Evolutionary conservation across 2,329 filamentous ascomycete species (phyloP).

Genomic region (Paraphoma chrysanthemicola): DNA sequence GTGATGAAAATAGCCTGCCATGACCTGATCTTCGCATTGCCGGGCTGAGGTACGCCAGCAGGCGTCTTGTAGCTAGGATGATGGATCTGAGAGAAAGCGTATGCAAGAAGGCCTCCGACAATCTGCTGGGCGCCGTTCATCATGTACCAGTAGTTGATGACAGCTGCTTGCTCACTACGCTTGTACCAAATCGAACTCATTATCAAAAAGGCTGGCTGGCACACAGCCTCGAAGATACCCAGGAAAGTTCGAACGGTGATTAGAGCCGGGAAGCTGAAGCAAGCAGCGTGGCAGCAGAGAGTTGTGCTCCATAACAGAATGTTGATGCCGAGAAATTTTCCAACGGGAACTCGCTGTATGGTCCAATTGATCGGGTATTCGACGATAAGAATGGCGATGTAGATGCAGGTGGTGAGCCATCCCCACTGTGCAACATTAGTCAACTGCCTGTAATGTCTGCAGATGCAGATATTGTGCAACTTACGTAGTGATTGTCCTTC

Average conservation of each 20-base stretch:
- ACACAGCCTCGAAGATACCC: conserved; percentile 74
- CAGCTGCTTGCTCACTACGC: conserved; percentile 69
- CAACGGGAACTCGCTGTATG: conserved; percentile 69
- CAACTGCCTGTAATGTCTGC: neutral
- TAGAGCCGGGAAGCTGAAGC: conserved; percentile 66
- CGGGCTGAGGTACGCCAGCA: conserved; percentile 8
- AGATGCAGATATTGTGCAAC: conserved; percentile 4
- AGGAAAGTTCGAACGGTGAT: conserved; percentile 69
- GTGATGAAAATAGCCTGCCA: conserved; percentile 75
- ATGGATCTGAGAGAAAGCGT: conserved; percentile 46
- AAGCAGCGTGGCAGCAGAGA: conserved; percentile 68
- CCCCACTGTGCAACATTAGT: conserved; percentile 59
- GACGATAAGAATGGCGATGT: conserved; percentile 73
- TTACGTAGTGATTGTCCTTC: conserved; percentile 33
- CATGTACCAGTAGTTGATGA: conserved; percentile 76
- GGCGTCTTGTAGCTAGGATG: conserved; percentile 16
- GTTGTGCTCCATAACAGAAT: conserved; percentile 70
- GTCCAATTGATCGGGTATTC: conserved; percentile 76
- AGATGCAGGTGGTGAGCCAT: conserved; percentile 78
- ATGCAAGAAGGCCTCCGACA: conserved; percentile 72
- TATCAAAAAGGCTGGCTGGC: conserved; percentile 72
- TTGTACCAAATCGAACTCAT: conserved; percentile 76
- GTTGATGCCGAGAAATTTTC: conserved; percentile 69
- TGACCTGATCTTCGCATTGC: conserved; percentile 60
- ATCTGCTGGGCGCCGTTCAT: conserved; percentile 79